A percentile compares a stretch with the other conserved stretches of the same genome.
Conservation (phyloP, 2,329 filamentous ascomycete species). For the Penicillium hesseltinei region DNA sequence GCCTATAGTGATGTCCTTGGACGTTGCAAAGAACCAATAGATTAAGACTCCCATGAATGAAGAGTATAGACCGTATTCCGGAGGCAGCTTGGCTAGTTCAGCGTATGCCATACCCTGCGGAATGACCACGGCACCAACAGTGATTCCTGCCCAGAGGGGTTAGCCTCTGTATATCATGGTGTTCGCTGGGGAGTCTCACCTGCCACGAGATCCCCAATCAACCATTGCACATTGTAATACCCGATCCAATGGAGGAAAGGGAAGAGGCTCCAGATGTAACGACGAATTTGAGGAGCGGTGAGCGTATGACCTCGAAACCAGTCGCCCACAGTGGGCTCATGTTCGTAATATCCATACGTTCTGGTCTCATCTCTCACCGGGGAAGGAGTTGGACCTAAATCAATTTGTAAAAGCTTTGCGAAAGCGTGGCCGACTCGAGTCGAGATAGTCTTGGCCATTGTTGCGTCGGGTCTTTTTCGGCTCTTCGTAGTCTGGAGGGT, state of each 20-base stretch:
- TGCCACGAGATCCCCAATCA: constrained; percentile 78
- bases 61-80: constrained; percentile 82
- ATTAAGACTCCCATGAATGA: constrained; percentile 90
- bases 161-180: neutral
- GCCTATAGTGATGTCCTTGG: constrained; percentile 94
- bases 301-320: constrained; percentile 66
- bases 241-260: constrained; percentile 81
- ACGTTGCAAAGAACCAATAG: constrained; percentile 96
- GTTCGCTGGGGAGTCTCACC: constrained; percentile 34
- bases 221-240: constrained; percentile 83
- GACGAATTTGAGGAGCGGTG: constrained; percentile 48
- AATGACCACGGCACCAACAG: constrained; percentile 73
- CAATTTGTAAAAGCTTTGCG: constrained; percentile 1
- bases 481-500: neutral
- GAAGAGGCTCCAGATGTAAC: constrained; percentile 70
- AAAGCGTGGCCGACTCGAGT: constrained; percentile 9
- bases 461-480: constrained; percentile 1
- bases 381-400: neutral
- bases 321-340: constrained; percentile 69
- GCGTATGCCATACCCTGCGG: constrained; percentile 95
- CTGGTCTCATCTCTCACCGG: constrained; percentile 19
- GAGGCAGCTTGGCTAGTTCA: constrained; percentile 69
- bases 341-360: constrained; percentile 63
- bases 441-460: constrained; percentile 6
- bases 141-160: constrained; percentile 42